These are phyloP conservation scores for Gonium pectorale DNA, from an alignment of 139 green algal species.

Conservation along the genomic window DNA sequence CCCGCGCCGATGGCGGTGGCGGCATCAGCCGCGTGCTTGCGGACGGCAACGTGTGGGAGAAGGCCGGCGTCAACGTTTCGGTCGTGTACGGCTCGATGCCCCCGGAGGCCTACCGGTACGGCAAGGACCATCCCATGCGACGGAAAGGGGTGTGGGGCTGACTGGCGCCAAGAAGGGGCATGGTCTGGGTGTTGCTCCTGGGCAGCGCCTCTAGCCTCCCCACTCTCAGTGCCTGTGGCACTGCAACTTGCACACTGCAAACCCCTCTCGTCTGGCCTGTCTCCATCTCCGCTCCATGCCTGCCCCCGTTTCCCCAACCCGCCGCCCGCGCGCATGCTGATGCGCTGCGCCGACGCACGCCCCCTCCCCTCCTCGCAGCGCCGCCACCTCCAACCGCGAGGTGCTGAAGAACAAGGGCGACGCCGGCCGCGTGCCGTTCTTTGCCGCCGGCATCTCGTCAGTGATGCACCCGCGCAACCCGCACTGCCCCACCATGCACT, in stretches of 20 bases:
- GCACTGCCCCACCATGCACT: slow-evolving; percentile 98
- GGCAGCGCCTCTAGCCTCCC: too few relatives aligned
- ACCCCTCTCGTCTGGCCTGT: too few relatives aligned
- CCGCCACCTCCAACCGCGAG: slow-evolving; percentile 74
- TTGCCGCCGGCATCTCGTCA: slow-evolving; percentile 95
- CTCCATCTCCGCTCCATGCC: too few relatives aligned
- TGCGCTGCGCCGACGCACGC: too few relatives aligned
- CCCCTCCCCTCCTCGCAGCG: slow-evolving; percentile 54
- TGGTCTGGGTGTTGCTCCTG: too few relatives aligned
- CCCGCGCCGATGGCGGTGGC: slow-evolving; percentile 88
- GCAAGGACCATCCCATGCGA: too few relatives aligned
- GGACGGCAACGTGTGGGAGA: slow-evolving; percentile 94
- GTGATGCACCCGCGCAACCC: slow-evolving; percentile 99
- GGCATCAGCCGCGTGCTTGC: slow-evolving; percentile 96
- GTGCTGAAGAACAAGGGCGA: slow-evolving; percentile 51
- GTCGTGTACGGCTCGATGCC: slow-evolving; percentile 99
- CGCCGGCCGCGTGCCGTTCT: slow-evolving; percentile 93
- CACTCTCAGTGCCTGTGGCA: too few relatives aligned
- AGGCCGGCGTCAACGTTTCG: slow-evolving; percentile 95
- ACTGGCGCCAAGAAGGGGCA: too few relatives aligned
- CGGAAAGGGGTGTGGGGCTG: too few relatives aligned
- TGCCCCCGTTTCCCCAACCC: too few relatives aligned
- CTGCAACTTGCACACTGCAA: too few relatives aligned
- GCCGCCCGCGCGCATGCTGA: too few relatives aligned
- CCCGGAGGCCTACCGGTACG: slow-evolving; percentile 90